A percentile compares a stretch with the other conserved stretches of the same genome.
Evolutionary conservation across 345 rosid genomes (phyloP).

Genomic region (Dovyalis caffra): DNA sequence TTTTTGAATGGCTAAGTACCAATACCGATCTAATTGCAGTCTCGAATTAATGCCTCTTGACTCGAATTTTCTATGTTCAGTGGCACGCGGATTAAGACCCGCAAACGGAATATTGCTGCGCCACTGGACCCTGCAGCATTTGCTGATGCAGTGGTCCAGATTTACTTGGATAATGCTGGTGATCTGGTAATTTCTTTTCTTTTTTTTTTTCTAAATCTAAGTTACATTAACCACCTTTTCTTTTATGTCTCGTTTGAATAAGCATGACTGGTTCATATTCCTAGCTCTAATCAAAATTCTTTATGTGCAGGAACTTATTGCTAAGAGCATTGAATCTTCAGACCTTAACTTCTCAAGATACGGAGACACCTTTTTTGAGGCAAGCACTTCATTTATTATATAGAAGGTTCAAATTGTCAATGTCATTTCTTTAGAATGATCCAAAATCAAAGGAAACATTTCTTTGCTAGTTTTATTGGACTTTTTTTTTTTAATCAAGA

Average conservation of each 20-base stretch:
- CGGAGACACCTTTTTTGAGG: slow-evolving; percentile 90
- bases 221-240: background rate
- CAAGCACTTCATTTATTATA: slow-evolving; percentile 17
- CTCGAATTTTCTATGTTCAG: slow-evolving; percentile 32
- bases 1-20: background rate
- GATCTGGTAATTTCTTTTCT: slow-evolving; percentile 61
- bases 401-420: background rate
- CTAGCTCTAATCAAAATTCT: background rate
- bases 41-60: background rate
- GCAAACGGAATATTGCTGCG: slow-evolving; percentile 97
- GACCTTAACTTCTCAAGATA: slow-evolving; percentile 92
- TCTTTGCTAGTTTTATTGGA: background rate
- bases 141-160: slow-evolving; percentile 97
- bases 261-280: background rate
- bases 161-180: slow-evolving; percentile 94
- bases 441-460: background rate
- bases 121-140: slow-evolving; percentile 98
- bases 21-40: background rate
- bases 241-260: background rate
- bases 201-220: background rate
- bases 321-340: slow-evolving; percentile 82
- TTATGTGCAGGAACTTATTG: slow-evolving; percentile 70
- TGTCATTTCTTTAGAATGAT: background rate
- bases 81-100: slow-evolving; percentile 99
- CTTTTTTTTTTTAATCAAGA: background rate